These are phyloP conservation scores for Bacidia gigantensis DNA, from an alignment of 495 filamentous ascomycete species.

Conservation along the genomic window DNA sequence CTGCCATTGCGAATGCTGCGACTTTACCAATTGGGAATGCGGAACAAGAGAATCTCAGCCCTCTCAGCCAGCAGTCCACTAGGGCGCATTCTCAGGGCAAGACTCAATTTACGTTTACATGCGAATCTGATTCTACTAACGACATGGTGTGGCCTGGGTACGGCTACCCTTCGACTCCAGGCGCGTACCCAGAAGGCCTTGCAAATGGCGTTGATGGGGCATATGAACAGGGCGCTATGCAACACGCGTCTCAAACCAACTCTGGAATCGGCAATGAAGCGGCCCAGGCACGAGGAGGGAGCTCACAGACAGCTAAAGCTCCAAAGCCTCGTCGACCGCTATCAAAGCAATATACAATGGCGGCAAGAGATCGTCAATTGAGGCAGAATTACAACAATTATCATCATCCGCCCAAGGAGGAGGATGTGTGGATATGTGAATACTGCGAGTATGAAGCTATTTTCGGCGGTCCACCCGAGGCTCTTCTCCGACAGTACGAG, in stretches of 20 bases:
- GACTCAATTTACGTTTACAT: constrained; percentile 85
- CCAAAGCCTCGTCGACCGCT: constrained; percentile 47
- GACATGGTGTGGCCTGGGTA: constrained; percentile 40
- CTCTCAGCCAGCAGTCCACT: constrained; percentile 55
- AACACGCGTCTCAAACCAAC: constrained; percentile 50
- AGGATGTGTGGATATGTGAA: constrained; percentile 89
- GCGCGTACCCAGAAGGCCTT: constrained; percentile 22
- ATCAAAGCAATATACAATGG: constrained; percentile 44
- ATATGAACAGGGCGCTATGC: constrained; percentile 30
- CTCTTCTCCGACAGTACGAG: constrained; percentile 83
- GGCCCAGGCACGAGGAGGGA: constrained; percentile 18
- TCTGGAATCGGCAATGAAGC: constrained; percentile 32
- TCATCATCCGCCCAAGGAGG: constrained; percentile 55
- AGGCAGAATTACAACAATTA: constrained; percentile 62
- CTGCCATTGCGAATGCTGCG: constrained; percentile 80
- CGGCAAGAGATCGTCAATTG: constrained; percentile 52
- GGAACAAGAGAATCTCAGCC: constrained; percentile 60
- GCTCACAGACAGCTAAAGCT: constrained; percentile 27
- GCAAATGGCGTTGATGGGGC: constrained; percentile 18
- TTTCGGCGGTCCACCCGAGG: constrained; percentile 67
- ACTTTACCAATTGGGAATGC: constrained; percentile 45
- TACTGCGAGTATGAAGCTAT: constrained; percentile 84
- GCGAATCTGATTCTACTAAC: constrained; percentile 58
- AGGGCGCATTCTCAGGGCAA: constrained; percentile 48
- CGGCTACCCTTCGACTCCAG: constrained; percentile 23